Evolutionary conservation across 176 grass and related monocot species (phyloP).

Genomic region (Triticum monococcum): DNA sequence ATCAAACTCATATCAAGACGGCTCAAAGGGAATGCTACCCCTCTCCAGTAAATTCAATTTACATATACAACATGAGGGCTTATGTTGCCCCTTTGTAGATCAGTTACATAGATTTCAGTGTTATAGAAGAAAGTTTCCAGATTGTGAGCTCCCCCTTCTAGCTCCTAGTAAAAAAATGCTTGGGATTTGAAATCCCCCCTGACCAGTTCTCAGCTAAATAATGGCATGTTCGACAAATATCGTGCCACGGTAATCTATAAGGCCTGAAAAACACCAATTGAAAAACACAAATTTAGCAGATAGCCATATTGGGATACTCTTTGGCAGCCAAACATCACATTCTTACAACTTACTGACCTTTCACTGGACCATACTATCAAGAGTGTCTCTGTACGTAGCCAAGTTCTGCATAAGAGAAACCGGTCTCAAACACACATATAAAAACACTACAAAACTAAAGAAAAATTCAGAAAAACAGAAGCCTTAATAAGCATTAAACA

Average conservation of each 20-base stretch:
- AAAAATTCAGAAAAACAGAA: not conserved
- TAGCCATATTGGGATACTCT: not conserved
- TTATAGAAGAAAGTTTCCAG: not conserved
- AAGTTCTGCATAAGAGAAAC: constrained; percentile 64
- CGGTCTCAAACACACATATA: not conserved
- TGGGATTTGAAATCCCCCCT: not conserved
- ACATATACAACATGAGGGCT: not conserved
- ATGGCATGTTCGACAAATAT: not conserved
- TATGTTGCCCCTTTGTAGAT: not conserved
- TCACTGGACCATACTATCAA: constrained; percentile 67
- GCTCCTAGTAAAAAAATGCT: not conserved
- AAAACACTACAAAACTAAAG: not conserved
- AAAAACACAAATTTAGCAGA: not conserved
- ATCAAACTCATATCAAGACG: too few species aligned
- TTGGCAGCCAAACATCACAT: not conserved
- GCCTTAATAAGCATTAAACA: not conserved
- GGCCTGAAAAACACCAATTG: not conserved
- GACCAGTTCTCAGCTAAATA: not conserved
- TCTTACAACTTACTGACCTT: constrained; percentile 20
- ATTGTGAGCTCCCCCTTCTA: not conserved
- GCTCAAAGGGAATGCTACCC: too few species aligned
- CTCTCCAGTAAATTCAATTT: not conserved
- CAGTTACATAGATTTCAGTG: not conserved
- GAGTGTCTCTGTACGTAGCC: constrained; percentile 85
- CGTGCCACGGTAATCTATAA: not conserved